Percentiles rank a stretch among this genome's conserved stretches.
phyloP scores from a whole-genome alignment of 2,329 filamentous ascomycete genomes.

The Fusarium caatingaense region DNA sequence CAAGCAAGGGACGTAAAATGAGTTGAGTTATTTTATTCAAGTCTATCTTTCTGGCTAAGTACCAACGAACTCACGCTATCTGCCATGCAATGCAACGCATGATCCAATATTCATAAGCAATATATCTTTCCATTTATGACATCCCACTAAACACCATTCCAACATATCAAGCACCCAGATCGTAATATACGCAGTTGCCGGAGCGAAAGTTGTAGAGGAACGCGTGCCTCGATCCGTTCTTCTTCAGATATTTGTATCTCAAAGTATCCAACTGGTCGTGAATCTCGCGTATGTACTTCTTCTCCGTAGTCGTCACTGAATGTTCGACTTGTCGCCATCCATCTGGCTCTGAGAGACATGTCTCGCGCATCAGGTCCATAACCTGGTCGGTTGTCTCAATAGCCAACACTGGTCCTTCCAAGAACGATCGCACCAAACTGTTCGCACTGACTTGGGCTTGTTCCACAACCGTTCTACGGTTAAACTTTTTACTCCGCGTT shows the following conservation, averaged over 20 bases:
- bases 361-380: conserved; percentile 79
- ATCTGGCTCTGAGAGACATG: conserved; percentile 81
- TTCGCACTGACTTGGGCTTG: conserved; percentile 72
- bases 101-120: background rate
- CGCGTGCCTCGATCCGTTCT: conserved; percentile 72
- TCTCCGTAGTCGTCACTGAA: conserved; percentile 78
- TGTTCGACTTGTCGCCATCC: conserved; percentile 87
- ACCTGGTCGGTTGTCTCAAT: conserved; percentile 89
- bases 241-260: conserved; percentile 66
- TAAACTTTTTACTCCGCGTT: conserved; percentile 90
- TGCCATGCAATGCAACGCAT: conserved; percentile 1
- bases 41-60: background rate
- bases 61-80: background rate
- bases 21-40: conserved; percentile 21
- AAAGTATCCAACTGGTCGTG: conserved; percentile 78
- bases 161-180: conserved; percentile 64
- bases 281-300: conserved; percentile 84
- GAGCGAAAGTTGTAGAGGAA: conserved; percentile 95
- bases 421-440: conserved; percentile 75
- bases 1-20: background rate
- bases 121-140: background rate
- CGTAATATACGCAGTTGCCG: conserved; percentile 86
- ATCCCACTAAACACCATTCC: background rate
- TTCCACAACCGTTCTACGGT: conserved; percentile 86
- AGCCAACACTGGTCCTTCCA: conserved; percentile 83